A percentile compares a stretch with the other conserved stretches of the same genome.
These are phyloP conservation scores for Albifimbria verrucaria DNA, from an alignment of 2,329 filamentous ascomycete species.

Conservation along the genomic window DNA sequence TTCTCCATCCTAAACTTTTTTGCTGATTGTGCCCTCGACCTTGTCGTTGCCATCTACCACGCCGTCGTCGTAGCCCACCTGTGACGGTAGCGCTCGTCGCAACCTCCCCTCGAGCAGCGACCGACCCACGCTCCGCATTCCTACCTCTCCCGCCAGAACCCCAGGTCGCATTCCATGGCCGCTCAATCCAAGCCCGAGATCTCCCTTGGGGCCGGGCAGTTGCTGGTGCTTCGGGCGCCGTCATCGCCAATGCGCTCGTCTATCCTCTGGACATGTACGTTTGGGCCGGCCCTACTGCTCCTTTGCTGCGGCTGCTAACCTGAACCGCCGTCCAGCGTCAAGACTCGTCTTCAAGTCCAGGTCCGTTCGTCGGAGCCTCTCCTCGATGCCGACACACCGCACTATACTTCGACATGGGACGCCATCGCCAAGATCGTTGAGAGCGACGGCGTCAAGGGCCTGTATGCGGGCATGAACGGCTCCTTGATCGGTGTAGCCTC, in stretches of 20 bases:
- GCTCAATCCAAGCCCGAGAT: constrained; percentile 66
- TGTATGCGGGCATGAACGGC: constrained; percentile 87
- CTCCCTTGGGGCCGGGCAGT: constrained; percentile 93
- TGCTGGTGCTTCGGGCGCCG: constrained; percentile 87
- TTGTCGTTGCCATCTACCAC: no score
- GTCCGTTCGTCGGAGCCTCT: constrained; percentile 59
- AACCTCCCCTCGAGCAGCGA: no score
- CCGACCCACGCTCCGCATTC: no score
- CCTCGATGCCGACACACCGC: constrained; percentile 48
- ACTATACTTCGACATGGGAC: constrained; percentile 86
- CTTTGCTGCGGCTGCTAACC: not conserved
- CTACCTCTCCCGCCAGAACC: no score
- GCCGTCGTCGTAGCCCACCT: no score
- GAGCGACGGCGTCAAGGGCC: constrained; percentile 73
- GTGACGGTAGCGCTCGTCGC: no score
- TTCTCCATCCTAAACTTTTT: not conserved
- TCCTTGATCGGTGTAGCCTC: constrained; percentile 89
- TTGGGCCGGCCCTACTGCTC: no score
- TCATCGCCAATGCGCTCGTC: constrained; percentile 90
- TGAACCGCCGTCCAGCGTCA: constrained; percentile 61
- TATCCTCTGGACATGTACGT: constrained; percentile 95
- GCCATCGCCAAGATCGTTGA: constrained; percentile 81
- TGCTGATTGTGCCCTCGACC: no score
- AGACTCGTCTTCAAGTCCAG: constrained; percentile 94
- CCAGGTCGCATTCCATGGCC: constrained; percentile 37